Percentiles rank a stretch among this genome's conserved stretches.
Conservation (phyloP, 352 stramenopile species). For the Pythium aristosporum region DNA sequence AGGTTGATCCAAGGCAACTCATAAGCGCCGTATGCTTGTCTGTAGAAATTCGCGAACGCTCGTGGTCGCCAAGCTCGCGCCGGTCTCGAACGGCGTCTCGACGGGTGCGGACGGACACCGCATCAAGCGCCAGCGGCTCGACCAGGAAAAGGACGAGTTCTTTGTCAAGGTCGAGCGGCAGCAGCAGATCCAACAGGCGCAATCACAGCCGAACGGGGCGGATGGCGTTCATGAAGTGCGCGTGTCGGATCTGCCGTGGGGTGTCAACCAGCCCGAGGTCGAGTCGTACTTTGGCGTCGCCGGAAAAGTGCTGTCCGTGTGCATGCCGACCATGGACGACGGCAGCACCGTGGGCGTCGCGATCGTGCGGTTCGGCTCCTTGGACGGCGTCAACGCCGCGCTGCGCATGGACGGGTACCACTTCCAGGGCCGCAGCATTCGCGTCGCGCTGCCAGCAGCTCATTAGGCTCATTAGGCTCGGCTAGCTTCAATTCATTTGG, state of each 20-base stretch:
- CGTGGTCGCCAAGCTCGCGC: constrained; percentile 21
- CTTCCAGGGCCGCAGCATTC: constrained; percentile 69
- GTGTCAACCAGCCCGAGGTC: constrained; percentile 45
- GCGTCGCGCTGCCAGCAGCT: constrained; percentile 41
- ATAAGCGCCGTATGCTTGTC: not conserved
- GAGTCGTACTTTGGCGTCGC: constrained; percentile 65
- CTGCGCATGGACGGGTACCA: constrained; percentile 69
- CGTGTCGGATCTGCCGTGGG: constrained; percentile 68
- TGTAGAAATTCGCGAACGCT: constrained; percentile 21
- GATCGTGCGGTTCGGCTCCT: constrained; percentile 51
- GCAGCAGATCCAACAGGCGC: constrained; percentile 5
- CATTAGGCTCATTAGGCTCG: constrained; percentile 22
- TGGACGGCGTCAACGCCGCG: constrained; percentile 51
- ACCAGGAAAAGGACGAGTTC: constrained; percentile 21
- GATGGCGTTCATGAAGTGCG: constrained; percentile 45
- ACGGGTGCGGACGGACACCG: not conserved
- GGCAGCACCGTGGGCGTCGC: constrained; percentile 68
- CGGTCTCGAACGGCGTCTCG: not conserved
- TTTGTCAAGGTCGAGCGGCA: constrained; percentile 51
- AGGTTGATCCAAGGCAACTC: not conserved
- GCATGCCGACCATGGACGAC: constrained; percentile 69
- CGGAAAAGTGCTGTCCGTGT: constrained; percentile 46
- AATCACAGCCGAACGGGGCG: constrained; percentile 1
- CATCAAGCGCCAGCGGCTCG: constrained; percentile 11
- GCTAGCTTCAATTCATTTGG: constrained; percentile 1